Evolutionary conservation across 768 basidiomycete species (phyloP).

Genomic region (Filobasidium wieringae): DNA sequence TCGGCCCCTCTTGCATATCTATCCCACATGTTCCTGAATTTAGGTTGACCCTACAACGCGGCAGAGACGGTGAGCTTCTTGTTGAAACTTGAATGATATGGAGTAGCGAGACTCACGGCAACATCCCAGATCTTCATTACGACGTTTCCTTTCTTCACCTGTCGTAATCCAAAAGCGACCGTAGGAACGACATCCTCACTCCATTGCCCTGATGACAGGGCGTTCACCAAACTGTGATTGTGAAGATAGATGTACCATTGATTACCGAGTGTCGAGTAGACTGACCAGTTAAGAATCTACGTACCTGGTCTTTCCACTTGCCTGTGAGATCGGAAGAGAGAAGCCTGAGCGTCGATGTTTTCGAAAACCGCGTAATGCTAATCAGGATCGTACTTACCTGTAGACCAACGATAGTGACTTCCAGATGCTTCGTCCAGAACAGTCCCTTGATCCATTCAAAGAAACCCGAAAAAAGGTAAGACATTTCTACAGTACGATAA

Average conservation of each 20-base stretch:
- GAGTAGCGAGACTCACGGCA: conserved; percentile 47
- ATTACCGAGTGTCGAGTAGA: too few species aligned
- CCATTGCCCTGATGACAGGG: conserved; percentile 72
- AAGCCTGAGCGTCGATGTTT: not conserved
- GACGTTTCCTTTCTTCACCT: conserved; percentile 77
- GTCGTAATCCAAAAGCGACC: conserved; percentile 81
- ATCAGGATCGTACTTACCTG: conserved; percentile 49
- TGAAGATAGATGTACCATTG: not conserved
- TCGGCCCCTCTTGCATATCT: conserved; percentile 86
- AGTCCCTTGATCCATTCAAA: conserved; percentile 53
- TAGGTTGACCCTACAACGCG: conserved; percentile 60
- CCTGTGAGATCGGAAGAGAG: conserved; percentile 43
- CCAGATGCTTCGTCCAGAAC: conserved; percentile 77
- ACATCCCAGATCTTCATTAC: conserved; percentile 94
- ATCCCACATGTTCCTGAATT: conserved; percentile 92
- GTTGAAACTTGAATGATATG: not conserved
- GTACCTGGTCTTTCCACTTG: conserved; percentile 82
- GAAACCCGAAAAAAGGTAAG: conserved; percentile 47
- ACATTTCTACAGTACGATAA: too few species aligned
- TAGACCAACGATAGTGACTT: conserved; percentile 81
- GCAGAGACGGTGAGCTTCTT: not conserved
- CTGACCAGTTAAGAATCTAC: not conserved
- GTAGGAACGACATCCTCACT: conserved; percentile 95
- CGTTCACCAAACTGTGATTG: conserved; percentile 54
- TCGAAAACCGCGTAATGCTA: not conserved